These are phyloP conservation scores for Stephania yunnanensis DNA, from an alignment of 164 flowering plant genomes.

Conservation along the genomic window DNA sequence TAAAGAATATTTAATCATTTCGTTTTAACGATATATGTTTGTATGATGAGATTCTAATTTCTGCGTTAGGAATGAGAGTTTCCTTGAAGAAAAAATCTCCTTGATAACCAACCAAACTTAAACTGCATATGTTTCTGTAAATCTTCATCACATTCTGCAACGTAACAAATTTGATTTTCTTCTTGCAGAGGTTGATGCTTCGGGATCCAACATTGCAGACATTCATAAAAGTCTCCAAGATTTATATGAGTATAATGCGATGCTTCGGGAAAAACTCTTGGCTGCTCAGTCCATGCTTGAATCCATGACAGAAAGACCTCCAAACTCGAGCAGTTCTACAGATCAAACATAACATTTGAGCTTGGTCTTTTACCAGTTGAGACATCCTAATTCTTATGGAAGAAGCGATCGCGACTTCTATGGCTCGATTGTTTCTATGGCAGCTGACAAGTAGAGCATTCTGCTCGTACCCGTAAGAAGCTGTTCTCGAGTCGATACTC, in stretches of 20 bases:
- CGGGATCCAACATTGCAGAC: conserved; percentile 43
- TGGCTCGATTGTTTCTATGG: not conserved
- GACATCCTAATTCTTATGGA: not conserved
- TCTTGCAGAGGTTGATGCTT: conserved; percentile 39
- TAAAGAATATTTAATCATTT: not conserved
- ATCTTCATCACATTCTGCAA: not conserved
- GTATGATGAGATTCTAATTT: not conserved
- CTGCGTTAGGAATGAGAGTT: not conserved
- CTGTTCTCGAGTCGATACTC: not conserved
- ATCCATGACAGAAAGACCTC: conserved; percentile 27
- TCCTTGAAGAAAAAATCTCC: not conserved
- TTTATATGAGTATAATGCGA: conserved; percentile 61
- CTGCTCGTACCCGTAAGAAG: not conserved
- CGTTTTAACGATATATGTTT: not conserved
- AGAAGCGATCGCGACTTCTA: not conserved
- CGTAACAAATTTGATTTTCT: not conserved
- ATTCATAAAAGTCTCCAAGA: conserved; percentile 52
- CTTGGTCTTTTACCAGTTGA: not conserved
- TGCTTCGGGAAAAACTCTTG: conserved; percentile 55
- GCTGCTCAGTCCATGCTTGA: conserved; percentile 46
- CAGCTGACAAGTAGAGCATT: not conserved
- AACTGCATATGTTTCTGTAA: not conserved
- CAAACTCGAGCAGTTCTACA: not conserved
- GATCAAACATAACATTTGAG: conserved; percentile 7
- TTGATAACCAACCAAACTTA: not conserved